A percentile compares a stretch with the other conserved stretches of the same genome.
Evolutionary conservation across 1,284 basidiomycete genomes (phyloP).

Genomic region (Puccinia hordei): DNA sequence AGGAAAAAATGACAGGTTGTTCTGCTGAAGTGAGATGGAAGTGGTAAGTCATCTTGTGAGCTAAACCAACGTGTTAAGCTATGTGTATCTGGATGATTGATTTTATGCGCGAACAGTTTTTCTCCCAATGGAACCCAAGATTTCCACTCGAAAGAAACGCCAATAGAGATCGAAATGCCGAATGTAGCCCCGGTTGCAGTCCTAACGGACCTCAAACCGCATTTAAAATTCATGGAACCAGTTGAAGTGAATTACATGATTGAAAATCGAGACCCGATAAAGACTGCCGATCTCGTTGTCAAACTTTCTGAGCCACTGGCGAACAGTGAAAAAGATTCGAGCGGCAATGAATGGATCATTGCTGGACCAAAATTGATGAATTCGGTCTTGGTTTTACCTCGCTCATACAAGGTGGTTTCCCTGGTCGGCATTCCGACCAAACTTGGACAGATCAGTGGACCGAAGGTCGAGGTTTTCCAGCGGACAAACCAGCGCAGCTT

Average conservation of each 20-base stretch:
- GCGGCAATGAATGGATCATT: slow-evolving; percentile 11
- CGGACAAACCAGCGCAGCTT: not conserved
- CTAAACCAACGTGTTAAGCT: not conserved
- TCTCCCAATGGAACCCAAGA: not conserved
- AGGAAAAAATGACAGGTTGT: not conserved
- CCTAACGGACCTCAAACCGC: slow-evolving; percentile 18
- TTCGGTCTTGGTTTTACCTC: slow-evolving; percentile 19
- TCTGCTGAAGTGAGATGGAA: slow-evolving; percentile 31
- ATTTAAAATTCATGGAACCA: slow-evolving; percentile 4
- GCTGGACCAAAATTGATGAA: slow-evolving; percentile 12
- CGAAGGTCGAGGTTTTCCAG: slow-evolving; percentile 17
- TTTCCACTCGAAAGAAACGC: not conserved
- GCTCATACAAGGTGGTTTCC: slow-evolving; percentile 1
- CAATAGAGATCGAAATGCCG: not conserved
- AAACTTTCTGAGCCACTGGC: not conserved
- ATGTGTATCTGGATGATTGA: not conserved
- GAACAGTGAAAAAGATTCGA: slow-evolving; percentile 17
- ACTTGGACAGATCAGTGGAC: slow-evolving; percentile 4
- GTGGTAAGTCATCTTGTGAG: slow-evolving; percentile 28
- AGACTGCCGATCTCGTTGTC: not conserved
- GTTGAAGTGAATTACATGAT: slow-evolving; percentile 10
- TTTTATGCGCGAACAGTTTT: not conserved
- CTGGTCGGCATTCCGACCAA: not conserved
- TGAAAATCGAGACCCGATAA: slow-evolving; percentile 13
- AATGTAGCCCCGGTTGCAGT: not conserved